Evolutionary conservation across 108 stramenopile species (phyloP).

Genomic region (Ochromonas danica): DNA sequence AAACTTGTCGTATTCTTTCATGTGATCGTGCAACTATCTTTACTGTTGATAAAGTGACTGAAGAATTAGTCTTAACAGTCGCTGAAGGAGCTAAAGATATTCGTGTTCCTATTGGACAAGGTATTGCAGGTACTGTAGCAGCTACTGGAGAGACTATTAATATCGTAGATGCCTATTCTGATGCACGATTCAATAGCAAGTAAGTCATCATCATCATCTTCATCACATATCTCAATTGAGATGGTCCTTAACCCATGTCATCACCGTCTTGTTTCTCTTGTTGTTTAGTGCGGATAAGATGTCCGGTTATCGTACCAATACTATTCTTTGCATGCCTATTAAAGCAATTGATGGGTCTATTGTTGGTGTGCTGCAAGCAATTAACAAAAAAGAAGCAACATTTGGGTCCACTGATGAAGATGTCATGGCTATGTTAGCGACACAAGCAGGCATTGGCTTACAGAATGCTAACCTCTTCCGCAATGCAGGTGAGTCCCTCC

Average conservation of each 20-base stretch:
- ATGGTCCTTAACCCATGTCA: too few relatives aligned
- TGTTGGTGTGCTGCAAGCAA: slow-evolving; percentile 56
- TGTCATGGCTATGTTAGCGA: slow-evolving; percentile 39
- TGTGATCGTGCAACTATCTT: slow-evolving; percentile 54
- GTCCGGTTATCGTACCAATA: slow-evolving; percentile 58
- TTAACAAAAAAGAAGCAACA: slow-evolving; percentile 48
- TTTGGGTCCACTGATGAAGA: slow-evolving; percentile 45
- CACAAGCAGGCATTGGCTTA: slow-evolving; percentile 58
- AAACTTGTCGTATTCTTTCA: slow-evolving; percentile 40
- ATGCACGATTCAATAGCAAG: slow-evolving; percentile 46
- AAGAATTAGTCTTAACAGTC: slow-evolving; percentile 47
- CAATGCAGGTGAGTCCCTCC: too few relatives aligned
- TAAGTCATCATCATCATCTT: not conserved
- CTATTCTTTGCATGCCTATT: slow-evolving; percentile 57
- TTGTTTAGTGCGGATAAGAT: slow-evolving; percentile 41
- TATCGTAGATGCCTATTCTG: slow-evolving; percentile 52
- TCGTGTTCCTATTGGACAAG: slow-evolving; percentile 49
- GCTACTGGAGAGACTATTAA: slow-evolving; percentile 42
- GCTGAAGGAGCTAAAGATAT: slow-evolving; percentile 48
- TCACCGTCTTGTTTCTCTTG: not conserved
- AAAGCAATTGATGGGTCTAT: slow-evolving; percentile 41
- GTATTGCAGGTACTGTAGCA: slow-evolving; percentile 55
- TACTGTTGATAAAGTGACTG: slow-evolving; percentile 34
- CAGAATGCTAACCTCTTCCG: slow-evolving; percentile 54
- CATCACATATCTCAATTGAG: too few relatives aligned